Conservation (phyloP, 345 rosid species). For the Atalantia buxifolia region DNA sequence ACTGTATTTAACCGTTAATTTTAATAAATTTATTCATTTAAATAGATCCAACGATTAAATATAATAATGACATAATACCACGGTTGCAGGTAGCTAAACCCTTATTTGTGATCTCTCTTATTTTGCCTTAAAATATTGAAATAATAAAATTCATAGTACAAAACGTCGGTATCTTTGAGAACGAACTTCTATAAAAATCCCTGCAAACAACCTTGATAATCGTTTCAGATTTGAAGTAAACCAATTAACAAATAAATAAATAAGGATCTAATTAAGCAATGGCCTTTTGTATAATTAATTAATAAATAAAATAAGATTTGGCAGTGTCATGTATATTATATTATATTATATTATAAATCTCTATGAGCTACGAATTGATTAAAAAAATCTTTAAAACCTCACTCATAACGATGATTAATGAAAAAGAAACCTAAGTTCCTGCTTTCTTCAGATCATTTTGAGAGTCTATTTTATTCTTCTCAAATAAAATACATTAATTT, state of each 20-base stretch:
- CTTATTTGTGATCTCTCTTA: constrained; percentile 9
- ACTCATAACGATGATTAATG: not conserved
- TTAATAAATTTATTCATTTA: too few species aligned
- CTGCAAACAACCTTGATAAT: constrained; percentile 21
- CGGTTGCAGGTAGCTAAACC: too few species aligned
- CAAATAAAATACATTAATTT: too few species aligned
- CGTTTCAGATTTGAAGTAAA: constrained; percentile 11
- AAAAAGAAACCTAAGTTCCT: not conserved
- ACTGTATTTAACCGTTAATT: too few species aligned
- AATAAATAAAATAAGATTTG: not conserved
- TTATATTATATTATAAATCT: not conserved
- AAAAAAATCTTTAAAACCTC: not conserved
- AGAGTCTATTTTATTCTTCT: too few species aligned
- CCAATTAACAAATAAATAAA: not conserved
- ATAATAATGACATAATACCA: too few species aligned
- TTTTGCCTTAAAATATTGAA: not conserved
- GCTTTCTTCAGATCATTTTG: not conserved
- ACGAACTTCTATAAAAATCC: constrained; percentile 21
- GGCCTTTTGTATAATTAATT: not conserved
- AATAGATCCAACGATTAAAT: too few species aligned
- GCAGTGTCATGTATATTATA: too few species aligned
- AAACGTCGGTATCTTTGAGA: constrained; percentile 28
- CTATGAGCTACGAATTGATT: not conserved
- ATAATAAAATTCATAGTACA: not conserved
- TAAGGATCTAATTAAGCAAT: not conserved